These are phyloP conservation scores for Xylariaceae sp. DNA, from an alignment of 2,329 filamentous ascomycete genomes.

Conservation along the genomic window DNA sequence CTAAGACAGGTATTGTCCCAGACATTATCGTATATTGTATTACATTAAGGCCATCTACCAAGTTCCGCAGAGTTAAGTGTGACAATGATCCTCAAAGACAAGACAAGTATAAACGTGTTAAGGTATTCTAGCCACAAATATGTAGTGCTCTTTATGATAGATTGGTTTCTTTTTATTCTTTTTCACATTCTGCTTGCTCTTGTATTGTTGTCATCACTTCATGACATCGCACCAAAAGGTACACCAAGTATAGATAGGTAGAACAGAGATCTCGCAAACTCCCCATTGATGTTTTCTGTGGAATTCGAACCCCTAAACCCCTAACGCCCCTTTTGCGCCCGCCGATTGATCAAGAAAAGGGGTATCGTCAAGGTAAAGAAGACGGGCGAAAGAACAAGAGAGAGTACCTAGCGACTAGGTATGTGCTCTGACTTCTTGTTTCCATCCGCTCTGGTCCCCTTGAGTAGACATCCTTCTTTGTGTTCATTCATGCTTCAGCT, in stretches of 20 bases:
- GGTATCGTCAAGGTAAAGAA: slow-evolving; percentile 16
- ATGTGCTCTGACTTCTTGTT: neutral
- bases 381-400: neutral
- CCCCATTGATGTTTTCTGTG: slow-evolving; percentile 2
- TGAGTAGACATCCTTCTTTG: neutral
- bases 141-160: too few relatives aligned
- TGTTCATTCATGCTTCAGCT: neutral
- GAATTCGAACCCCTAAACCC: slow-evolving; percentile 1
- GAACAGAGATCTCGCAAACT: neutral
- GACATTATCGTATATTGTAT: too few relatives aligned
- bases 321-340: slow-evolving; percentile 7
- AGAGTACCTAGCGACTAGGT: neutral
- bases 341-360: slow-evolving; percentile 12
- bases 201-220: slow-evolving; percentile 5
- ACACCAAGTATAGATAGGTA: neutral
- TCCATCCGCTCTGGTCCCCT: neutral
- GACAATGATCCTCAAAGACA: too few relatives aligned
- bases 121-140: too few relatives aligned
- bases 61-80: too few relatives aligned
- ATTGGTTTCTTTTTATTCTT: neutral
- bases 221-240: neutral
- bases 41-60: too few relatives aligned
- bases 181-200: neutral
- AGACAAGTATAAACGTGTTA: too few relatives aligned
- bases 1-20: too few relatives aligned